Evolutionary conservation across 148 eudicot genomes (phyloP).

Genomic region (Rhododendron ferrugineum): DNA sequence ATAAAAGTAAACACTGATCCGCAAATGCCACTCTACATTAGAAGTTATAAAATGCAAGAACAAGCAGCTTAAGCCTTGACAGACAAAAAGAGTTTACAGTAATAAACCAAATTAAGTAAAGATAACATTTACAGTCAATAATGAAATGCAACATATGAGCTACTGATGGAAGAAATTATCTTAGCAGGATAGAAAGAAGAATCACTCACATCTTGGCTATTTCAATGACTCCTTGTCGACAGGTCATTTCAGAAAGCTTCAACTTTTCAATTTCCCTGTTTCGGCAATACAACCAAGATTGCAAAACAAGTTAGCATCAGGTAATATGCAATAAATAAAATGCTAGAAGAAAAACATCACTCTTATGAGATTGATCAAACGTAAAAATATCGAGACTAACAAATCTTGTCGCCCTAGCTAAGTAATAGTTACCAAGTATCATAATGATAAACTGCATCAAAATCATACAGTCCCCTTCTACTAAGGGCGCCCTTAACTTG

Average conservation of each 20-base stretch:
- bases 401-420: neutral
- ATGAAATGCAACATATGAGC: neutral
- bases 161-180: neutral
- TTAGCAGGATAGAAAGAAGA: neutral
- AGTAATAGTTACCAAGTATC: neutral
- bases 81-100: neutral
- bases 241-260: constrained; percentile 95
- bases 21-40: neutral
- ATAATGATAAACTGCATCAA: neutral
- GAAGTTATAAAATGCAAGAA: neutral
- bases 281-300: constrained; percentile 1
- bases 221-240: constrained; percentile 90
- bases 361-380: neutral
- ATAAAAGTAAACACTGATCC: neutral
- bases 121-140: neutral
- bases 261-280: constrained; percentile 85
- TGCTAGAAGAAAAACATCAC: neutral
- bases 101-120: neutral
- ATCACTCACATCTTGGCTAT: constrained; percentile 89
- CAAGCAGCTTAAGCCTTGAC: neutral
- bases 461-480: too few relatives aligned
- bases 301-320: neutral
- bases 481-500: too few relatives aligned
- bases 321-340: neutral
- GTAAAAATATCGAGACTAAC: neutral